Conservation (phyloP, 148 eudicot species). For the Diospyros lotus region DNA sequence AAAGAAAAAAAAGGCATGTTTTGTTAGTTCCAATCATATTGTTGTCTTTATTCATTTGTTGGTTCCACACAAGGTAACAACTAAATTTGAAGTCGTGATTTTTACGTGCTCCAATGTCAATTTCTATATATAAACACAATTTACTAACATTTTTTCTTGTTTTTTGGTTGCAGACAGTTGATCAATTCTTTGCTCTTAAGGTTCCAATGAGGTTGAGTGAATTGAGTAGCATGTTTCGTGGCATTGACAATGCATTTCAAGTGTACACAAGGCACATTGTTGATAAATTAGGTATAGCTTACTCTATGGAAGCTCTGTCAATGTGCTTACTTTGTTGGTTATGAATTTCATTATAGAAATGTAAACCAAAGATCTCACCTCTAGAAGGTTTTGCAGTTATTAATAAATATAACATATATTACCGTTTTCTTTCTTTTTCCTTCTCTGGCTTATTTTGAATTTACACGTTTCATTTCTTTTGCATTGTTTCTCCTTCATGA, state of each 20-base stretch:
- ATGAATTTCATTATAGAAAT: neutral
- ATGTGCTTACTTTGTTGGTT: neutral
- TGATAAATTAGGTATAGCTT: constrained; percentile 63
- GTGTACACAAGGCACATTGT: constrained; percentile 65
- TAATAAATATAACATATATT: neutral
- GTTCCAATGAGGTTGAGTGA: constrained; percentile 95
- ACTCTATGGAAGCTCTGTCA: neutral
- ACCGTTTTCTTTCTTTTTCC: neutral
- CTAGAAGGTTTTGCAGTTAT: neutral
- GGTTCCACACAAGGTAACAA: neutral
- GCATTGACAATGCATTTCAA: constrained; percentile 98
- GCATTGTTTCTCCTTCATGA: neutral
- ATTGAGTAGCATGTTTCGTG: constrained; percentile 78
- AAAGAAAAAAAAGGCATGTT: too few species aligned
- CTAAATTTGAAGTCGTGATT: neutral
- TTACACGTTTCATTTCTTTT: neutral
- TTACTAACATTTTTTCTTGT: neutral
- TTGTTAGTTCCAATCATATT: too few species aligned
- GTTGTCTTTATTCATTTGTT: too few species aligned
- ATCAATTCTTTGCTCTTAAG: constrained; percentile 82
- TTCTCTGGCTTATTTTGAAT: neutral
- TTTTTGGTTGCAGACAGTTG: constrained; percentile 72
- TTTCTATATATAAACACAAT: neutral
- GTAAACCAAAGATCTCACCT: neutral
- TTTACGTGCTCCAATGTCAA: neutral